Evolutionary conservation across 75 land plant species (phyloP).

Genomic region (Pinus tabuliformis): DNA sequence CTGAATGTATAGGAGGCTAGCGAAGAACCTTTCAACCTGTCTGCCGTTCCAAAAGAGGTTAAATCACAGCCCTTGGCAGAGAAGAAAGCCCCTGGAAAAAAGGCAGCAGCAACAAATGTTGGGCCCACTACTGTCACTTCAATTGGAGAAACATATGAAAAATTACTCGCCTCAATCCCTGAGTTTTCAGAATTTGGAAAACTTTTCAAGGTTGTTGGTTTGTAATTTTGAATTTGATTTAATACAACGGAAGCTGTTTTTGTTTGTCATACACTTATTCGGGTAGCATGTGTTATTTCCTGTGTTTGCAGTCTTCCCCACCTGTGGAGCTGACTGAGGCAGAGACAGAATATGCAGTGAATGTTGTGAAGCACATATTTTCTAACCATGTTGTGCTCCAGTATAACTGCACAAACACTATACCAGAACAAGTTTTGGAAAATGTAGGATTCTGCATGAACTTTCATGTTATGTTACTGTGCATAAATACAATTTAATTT

Average conservation of each 20-base stretch:
- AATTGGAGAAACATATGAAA: conserved; percentile 77
- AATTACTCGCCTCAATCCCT: conserved; percentile 67
- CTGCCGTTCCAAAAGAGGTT: conserved; percentile 74
- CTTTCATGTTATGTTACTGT: not conserved
- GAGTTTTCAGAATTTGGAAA: conserved; percentile 88
- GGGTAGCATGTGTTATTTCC: not conserved
- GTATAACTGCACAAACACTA: conserved; percentile 96
- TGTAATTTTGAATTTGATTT: not conserved
- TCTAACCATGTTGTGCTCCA: conserved; percentile 87
- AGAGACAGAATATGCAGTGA: conserved; percentile 95
- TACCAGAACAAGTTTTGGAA: conserved; percentile 84
- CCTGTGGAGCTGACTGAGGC: conserved; percentile 96
- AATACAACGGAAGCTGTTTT: not conserved
- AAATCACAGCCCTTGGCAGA: conserved; percentile 82
- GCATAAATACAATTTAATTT: not conserved
- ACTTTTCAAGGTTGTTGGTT: conserved; percentile 75
- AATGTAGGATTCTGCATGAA: conserved; percentile 37
- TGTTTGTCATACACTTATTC: not conserved
- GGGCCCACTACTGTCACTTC: conserved; percentile 38
- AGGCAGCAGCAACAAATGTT: conserved; percentile 65
- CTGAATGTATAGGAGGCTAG: conserved; percentile 62
- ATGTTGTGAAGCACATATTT: conserved; percentile 91
- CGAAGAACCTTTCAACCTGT: conserved; percentile 77
- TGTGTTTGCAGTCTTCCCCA: conserved; percentile 72
- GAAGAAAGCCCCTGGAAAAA: conserved; percentile 90